These are phyloP conservation scores for Paspalum vaginatum DNA, from an alignment of 176 grass and related monocot genomes.

Conservation along the genomic window DNA sequence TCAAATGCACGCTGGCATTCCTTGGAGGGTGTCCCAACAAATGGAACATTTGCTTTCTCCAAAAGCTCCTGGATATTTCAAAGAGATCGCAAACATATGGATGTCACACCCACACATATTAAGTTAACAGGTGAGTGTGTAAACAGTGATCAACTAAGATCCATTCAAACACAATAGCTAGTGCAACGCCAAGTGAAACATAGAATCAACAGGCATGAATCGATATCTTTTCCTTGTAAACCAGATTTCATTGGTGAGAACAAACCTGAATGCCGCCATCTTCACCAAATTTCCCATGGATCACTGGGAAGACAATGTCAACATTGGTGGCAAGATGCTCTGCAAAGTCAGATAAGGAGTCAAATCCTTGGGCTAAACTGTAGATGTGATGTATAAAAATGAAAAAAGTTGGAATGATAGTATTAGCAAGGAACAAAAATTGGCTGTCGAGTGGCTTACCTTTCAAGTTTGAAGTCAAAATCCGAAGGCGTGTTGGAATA, in stretches of 20 bases:
- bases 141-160: not conserved
- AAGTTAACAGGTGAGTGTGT: not conserved
- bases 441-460: constrained; percentile 33
- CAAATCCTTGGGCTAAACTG: constrained; percentile 86
- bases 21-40: constrained; percentile 70
- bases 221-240: not conserved
- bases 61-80: constrained; percentile 65
- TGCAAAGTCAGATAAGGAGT: constrained; percentile 66
- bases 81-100: constrained; percentile 17
- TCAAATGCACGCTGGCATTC: constrained; percentile 73
- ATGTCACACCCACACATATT: not conserved
- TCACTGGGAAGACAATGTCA: constrained; percentile 88
- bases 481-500: constrained; percentile 95
- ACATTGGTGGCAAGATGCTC: constrained; percentile 75
- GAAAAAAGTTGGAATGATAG: not conserved
- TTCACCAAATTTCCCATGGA: constrained; percentile 94
- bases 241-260: not conserved
- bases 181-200: not conserved
- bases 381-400: constrained; percentile 10
- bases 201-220: not conserved
- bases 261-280: constrained; percentile 93
- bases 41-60: constrained; percentile 87
- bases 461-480: constrained; percentile 97
- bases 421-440: constrained; percentile 3
- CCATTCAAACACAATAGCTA: not conserved